phyloP scores from a whole-genome alignment of 2,329 filamentous ascomycete genomes.

The Dendryphion nanum region DNA sequence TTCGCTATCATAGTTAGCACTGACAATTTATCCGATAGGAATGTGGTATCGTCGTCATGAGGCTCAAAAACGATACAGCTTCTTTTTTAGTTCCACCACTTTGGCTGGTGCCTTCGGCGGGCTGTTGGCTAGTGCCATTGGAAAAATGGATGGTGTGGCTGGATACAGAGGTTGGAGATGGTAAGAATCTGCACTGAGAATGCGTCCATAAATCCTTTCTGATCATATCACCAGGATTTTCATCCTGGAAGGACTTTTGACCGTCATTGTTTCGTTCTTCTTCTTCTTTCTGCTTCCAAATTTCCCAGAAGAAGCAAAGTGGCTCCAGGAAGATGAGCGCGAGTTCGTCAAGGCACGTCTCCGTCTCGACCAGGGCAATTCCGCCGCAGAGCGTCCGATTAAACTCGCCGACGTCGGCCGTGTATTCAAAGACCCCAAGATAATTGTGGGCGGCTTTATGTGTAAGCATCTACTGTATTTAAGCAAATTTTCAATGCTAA shows the following conservation, averaged over 20 bases:
- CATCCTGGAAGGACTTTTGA: slow-evolving; percentile 61
- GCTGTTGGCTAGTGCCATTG: slow-evolving; percentile 79
- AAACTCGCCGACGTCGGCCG: slow-evolving; percentile 42
- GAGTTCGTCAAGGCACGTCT: slow-evolving; percentile 47
- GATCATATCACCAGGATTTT: no score
- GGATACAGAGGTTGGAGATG: slow-evolving; percentile 75
- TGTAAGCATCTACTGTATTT: no score
- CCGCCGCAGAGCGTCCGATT: slow-evolving; percentile 46
- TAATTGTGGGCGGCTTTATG: slow-evolving; percentile 52
- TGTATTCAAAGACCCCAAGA: slow-evolving; percentile 51
- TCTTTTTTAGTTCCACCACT: slow-evolving; percentile 86
- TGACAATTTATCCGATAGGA: no score
- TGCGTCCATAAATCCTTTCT: background rate
- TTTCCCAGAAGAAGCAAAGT: slow-evolving; percentile 51
- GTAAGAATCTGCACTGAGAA: no score
- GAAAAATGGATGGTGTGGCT: slow-evolving; percentile 74
- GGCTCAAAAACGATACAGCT: slow-evolving; percentile 86
- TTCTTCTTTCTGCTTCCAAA: slow-evolving; percentile 51
- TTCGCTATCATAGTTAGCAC: no score
- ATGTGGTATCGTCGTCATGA: slow-evolving; percentile 87
- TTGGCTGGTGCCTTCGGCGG: slow-evolving; percentile 83
- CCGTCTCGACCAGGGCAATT: slow-evolving; percentile 48
- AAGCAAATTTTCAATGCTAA: no score
- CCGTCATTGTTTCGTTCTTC: slow-evolving; percentile 43
- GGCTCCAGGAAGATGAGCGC: slow-evolving; percentile 48